Evolutionary conservation across 352 stramenopile genomes (phyloP).

Genomic region (Phytophthora pinifolia): DNA sequence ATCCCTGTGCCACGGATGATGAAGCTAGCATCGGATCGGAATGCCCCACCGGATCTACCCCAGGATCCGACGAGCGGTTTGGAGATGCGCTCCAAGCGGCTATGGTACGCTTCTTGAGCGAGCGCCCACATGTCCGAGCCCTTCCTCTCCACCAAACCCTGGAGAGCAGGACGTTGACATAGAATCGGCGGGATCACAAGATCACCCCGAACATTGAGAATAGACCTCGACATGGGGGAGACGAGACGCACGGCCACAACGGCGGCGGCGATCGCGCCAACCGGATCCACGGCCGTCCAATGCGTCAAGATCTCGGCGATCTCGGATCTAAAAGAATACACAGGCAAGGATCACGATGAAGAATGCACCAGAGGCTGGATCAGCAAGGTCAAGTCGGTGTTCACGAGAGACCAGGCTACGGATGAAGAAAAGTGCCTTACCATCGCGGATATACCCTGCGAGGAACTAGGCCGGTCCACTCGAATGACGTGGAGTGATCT

Average conservation of each 20-base stretch:
- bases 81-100: too few species aligned
- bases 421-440: too few species aligned
- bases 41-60: not conserved
- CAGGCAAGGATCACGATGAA: not conserved
- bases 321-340: not conserved
- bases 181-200: too few species aligned
- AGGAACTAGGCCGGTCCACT: not conserved
- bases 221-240: not conserved
- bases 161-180: too few species aligned
- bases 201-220: not conserved
- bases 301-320: not conserved
- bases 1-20: too few species aligned
- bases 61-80: too few species aligned
- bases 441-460: not conserved
- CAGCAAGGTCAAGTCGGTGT: not conserved
- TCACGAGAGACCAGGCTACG: not conserved
- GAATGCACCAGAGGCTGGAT: not conserved
- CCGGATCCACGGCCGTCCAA: not conserved
- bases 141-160: too few species aligned
- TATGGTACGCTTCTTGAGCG: too few species aligned
- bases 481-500: not conserved
- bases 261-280: not conserved
- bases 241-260: not conserved
- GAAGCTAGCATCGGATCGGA: too few species aligned
- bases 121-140: too few species aligned